Evolutionary conservation across 352 stramenopile species (phyloP), one percentile per base, ranked within the genome.

Genomic region (Globisporangium heterothallicum): DNA sequence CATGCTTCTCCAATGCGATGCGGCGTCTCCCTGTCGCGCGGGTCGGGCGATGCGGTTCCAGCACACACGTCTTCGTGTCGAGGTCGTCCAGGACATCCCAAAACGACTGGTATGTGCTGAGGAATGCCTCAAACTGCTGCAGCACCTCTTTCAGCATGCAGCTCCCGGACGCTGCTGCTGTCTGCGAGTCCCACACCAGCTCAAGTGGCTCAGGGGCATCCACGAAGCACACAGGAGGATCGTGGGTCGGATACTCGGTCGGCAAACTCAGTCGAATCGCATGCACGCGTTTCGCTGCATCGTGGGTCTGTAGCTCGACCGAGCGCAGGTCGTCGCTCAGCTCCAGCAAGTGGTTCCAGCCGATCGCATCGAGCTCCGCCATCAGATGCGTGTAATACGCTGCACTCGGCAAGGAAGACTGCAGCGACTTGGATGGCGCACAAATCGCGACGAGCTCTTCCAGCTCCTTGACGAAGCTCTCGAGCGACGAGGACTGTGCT

Each of bases 1-100:
- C 68, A 56, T 88, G 67, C 49, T 76, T 73, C 42, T 78, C 70
- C 10, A 94, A 49, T 4, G 84, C 84, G 16, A 94, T 35, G 1
- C 84, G 66, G 3, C 84, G 66, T 24, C 78, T 55, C 10, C 76
- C 81, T 4, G 73, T 88, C 12, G 76, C 73, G 50, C 82, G 73
- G 4, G 75, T 84, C 4, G 82, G 74, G 19, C 72, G 70, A 14
- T 86, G 72, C 0, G 81, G 84, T 65, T 94, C 81, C 25, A 94
- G 40, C 8, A 94, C 84, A 56, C 79, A 93, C 29, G 74, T 84
- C 3, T 70, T 56, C 16, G 66, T 66, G 64, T 93, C 82, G 2
- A 94, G 22, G n/a, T 74, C 78, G 46, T 94, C 82, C 12, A 94
- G 41, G 0, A 73, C 72, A 40, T 88, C 68, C 82, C 84, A 94